phyloP scores from a whole-genome alignment of 495 filamentous ascomycete species.

The Letharia columbiana region DNA sequence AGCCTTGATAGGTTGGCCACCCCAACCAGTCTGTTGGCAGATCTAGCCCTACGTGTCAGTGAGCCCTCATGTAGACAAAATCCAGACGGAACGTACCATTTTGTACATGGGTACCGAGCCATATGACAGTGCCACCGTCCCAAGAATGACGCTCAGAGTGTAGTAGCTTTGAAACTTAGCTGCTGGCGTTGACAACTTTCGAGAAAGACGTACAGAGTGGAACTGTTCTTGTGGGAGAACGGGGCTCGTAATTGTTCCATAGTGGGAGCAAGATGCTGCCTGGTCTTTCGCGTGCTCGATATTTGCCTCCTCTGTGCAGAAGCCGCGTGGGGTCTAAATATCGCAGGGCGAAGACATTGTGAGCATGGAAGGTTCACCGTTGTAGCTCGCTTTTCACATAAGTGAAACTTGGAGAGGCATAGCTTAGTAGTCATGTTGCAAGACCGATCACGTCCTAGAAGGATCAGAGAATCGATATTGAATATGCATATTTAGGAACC shows the following conservation, averaged over 20 bases:
- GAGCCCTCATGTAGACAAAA: neutral
- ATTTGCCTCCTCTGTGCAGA: slow-evolving; percentile 15
- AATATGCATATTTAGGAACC: neutral
- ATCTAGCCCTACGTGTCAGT: slow-evolving; percentile 46
- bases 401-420: neutral
- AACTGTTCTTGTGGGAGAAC: slow-evolving; percentile 25
- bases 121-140: slow-evolving; percentile 86
- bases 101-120: slow-evolving; percentile 97
- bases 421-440: neutral
- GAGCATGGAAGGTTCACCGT: neutral
- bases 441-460: neutral
- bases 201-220: slow-evolving; percentile 22
- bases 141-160: slow-evolving; percentile 74
- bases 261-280: slow-evolving; percentile 25
- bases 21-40: slow-evolving; percentile 93
- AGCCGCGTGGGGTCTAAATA: neutral
- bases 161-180: slow-evolving; percentile 55
- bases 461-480: neutral
- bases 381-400: neutral
- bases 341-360: neutral
- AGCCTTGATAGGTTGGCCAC: slow-evolving; percentile 82
- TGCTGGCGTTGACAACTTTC: neutral
- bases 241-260: slow-evolving; percentile 23
- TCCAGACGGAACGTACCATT: slow-evolving; percentile 51
- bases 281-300: slow-evolving; percentile 14